phyloP scores from a whole-genome alignment of 1,139 yeast species.

The Lodderomyces orthopsilosis region DNA sequence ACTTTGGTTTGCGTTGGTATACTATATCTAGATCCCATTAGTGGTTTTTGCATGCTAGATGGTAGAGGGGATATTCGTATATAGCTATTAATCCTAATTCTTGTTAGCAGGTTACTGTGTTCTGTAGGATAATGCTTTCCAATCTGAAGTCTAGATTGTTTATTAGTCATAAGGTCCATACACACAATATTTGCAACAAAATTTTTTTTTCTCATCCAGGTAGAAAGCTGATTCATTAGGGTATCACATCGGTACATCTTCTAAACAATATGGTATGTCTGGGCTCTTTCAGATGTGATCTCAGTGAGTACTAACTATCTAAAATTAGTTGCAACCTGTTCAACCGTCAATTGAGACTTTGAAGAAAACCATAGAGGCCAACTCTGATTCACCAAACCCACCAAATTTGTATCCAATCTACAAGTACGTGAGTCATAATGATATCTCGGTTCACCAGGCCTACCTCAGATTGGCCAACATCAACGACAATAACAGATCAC shows the following conservation, averaged over 20 bases:
- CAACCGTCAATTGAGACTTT: constrained; percentile 65
- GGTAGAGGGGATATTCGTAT: constrained; percentile 1
- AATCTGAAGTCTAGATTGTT: not conserved
- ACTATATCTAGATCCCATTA: constrained; percentile 29
- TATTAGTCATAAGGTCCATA: not conserved
- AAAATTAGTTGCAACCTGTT: constrained; percentile 21
- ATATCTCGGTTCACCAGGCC: constrained; percentile 85
- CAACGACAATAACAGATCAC: constrained; percentile 55
- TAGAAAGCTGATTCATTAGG: not conserved
- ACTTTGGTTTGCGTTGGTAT: constrained; percentile 40
- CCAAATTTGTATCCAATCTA: constrained; percentile 79
- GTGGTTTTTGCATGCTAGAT: constrained; percentile 25
- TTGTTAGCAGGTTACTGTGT: too few relatives aligned
- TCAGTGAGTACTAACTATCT: constrained; percentile 6
- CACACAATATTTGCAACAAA: not conserved
- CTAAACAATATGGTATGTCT: constrained; percentile 1
- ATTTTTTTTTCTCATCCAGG: not conserved
- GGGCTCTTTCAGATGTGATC: not conserved
- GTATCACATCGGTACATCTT: not conserved
- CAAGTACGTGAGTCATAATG: constrained; percentile 70
- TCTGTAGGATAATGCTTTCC: too few relatives aligned
- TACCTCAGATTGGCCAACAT: constrained; percentile 78
- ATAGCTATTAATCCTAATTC: too few relatives aligned
- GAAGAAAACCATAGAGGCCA: constrained; percentile 39
- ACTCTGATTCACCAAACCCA: constrained; percentile 21